A percentile compares a stretch with the other conserved stretches of the same genome.
Evolutionary conservation across 2,329 filamentous ascomycete species (phyloP).

Genomic region (Beauveria medogensis): DNA sequence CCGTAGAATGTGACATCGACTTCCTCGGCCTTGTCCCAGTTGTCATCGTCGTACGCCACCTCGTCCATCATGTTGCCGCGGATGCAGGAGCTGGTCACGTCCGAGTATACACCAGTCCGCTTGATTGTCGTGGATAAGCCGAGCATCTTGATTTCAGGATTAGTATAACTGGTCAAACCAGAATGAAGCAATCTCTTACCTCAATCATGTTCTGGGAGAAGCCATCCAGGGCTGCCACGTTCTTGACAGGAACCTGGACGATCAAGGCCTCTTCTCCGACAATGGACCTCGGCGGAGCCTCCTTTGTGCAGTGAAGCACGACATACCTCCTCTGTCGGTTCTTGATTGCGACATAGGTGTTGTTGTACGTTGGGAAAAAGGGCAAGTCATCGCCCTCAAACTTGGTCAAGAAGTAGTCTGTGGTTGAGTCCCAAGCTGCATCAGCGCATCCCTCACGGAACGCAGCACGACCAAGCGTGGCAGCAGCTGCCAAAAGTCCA

Average conservation of each 20-base stretch:
- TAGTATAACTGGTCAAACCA: neutral
- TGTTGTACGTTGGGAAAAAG: conserved; percentile 7
- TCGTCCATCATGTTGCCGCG: conserved; percentile 12
- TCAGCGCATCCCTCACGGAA: conserved; percentile 8
- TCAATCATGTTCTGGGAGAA: conserved; percentile 11
- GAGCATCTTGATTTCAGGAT: neutral
- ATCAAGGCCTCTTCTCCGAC: conserved; percentile 6
- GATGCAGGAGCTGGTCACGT: conserved; percentile 11
- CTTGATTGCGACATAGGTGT: conserved; percentile 10
- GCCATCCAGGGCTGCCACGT: conserved; percentile 8
- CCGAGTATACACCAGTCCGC: conserved; percentile 4
- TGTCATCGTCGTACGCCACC: conserved; percentile 2
- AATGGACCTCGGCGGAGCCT: conserved; percentile 4
- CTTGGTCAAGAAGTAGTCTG: conserved; percentile 8
- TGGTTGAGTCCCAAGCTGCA: conserved; percentile 9
- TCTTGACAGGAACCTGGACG: conserved; percentile 9
- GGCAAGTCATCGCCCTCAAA: conserved; percentile 1
- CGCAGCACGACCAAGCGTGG: conserved; percentile 1
- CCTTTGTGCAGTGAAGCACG: conserved; percentile 11
- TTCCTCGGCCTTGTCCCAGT: conserved; percentile 4
- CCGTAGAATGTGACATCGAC: conserved; percentile 12
- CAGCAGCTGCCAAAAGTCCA: neutral
- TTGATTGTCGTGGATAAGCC: conserved; percentile 5
- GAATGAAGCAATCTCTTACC: neutral
- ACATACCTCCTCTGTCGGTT: conserved; percentile 9